Percentiles rank a stretch among this genome's conserved stretches.
Evolutionary conservation across 2,329 filamentous ascomycete species (phyloP).

Genomic region (Alternaria sp.): DNA sequence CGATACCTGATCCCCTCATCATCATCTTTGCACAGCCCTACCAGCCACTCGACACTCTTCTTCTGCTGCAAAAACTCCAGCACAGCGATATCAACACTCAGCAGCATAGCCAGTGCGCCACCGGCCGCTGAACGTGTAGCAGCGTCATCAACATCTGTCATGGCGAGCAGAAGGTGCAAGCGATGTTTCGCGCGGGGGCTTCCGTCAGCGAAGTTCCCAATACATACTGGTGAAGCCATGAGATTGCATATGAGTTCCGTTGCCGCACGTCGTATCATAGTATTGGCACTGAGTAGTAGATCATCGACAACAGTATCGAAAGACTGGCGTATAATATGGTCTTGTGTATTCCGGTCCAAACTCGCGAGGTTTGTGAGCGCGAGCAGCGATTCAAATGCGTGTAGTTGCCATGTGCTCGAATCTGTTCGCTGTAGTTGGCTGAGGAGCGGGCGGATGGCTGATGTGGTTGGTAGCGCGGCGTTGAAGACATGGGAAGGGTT

Average conservation of each 20-base stretch:
- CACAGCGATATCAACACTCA: conserved; percentile 78
- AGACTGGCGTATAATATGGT: conserved; percentile 74
- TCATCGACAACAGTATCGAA: conserved; percentile 81
- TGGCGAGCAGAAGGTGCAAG: conserved; percentile 83
- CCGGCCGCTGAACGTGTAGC: conserved; percentile 84
- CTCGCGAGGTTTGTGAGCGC: conserved; percentile 94
- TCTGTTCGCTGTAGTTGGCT: conserved; percentile 73
- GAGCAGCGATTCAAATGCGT: conserved; percentile 88
- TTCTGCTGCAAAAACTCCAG: conserved; percentile 71
- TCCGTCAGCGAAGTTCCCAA: conserved; percentile 73
- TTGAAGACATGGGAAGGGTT: conserved; percentile 87
- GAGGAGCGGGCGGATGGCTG: conserved; percentile 83
- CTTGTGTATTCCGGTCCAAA: conserved; percentile 67
- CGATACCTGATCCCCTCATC: conserved; percentile 73
- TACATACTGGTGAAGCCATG: conserved; percentile 72
- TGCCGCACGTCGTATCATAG: conserved; percentile 79
- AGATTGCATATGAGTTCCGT: conserved; percentile 94
- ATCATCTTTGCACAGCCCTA: conserved; percentile 78
- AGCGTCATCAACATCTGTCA: conserved; percentile 84
- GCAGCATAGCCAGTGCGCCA: conserved; percentile 85
- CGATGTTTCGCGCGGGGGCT: conserved; percentile 74
- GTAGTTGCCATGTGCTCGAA: conserved; percentile 73
- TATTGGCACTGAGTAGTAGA: conserved; percentile 78
- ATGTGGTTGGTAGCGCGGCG: conserved; percentile 73
- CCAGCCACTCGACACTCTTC: conserved; percentile 76